Evolutionary conservation across 768 basidiomycete genomes (phyloP), one percentile per base, ranked within the genome.

Genomic region (Rhizopogon roseolus): DNA sequence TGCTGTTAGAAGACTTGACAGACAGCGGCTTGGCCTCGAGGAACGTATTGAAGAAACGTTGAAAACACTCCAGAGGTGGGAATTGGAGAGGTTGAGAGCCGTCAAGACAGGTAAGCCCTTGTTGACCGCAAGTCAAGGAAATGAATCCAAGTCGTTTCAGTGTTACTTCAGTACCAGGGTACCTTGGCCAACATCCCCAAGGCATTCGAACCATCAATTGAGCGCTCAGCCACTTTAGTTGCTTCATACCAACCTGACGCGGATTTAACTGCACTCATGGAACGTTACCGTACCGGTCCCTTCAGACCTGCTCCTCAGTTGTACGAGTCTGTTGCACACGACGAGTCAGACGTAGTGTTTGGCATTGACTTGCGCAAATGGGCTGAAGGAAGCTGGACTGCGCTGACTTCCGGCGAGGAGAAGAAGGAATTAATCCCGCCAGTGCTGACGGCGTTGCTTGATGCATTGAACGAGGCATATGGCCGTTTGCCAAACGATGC

Each of bases 321-420:
- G 9, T 98, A 93, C 69, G 92, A 96, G 64, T 87, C 86, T 4
- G 80, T 93, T 32, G 75, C 87, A 8, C 91, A 91, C 59, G 86
- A 89, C 43, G 88, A 89, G 60, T 81, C 82, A 0, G 93, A 95
- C 63, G 88, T 91, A 28, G 82, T 91, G 9, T 97, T 96, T 66
- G 94, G 94, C 10, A 88, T 95, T 54, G 94, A 97, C 70, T 72
- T 97, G 50, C 81, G 93, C 55, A 88, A 84, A 61, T 96, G 94
- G 94, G 84, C 90, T 25, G 93, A 94, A 62, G 84, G 85, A 32
- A 88, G 87, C 22, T 92, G 87, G 85, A 76, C 75, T 58, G 72
- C 76, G 14, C 63, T 80, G 48, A 75, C 78, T 25, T 74, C 76
- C 14, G 81, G 79, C 17, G 81, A 80, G 57, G 75, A 80, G 61